Evolutionary conservation across 192 early-diverging fungal species (phyloP), one percentile per base, ranked within the genome.

Genomic region (Coemansia aciculifera): DNA sequence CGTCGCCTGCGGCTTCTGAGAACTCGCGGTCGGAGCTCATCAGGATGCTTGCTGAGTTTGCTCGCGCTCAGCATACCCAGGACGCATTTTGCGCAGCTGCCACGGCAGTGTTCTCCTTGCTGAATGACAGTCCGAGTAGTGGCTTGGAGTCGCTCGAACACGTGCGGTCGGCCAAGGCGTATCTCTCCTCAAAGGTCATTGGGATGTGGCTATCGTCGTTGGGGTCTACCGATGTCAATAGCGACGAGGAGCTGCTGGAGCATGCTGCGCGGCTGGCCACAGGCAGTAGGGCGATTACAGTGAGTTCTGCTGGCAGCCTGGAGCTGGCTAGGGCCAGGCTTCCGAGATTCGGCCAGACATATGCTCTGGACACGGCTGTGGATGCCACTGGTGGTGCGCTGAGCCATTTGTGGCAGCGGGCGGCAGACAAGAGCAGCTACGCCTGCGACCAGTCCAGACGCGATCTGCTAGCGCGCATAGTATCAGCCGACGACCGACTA

Each of bases 141-240:
- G 36, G 42, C 40, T 11, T 42, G 17, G 13, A 23, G 13, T 19
- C 12, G 7, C 8, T 46, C n/a, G 39, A 37, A 17, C 38, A 67
- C 5, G 46, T 64, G 63, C 63, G 32, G 21, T 23, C 43, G 17
- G 29, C 42, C 51, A 29, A 52, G 32, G 52, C 39, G 6, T 0
- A 11, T 31, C 64, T 79, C 27, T 27, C 65, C 2, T 38, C 72
- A 19, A 62, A 54, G 29, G 48, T 79, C 3, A 23, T 79, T 8
- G 51, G 27, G 0, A 42, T 70, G 37, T 79, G 77, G 77, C 29
- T 66, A 21, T 56, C 21, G 57, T 75, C 73, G 11, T 43, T 71
- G 34, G 24, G 42, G 11, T 11, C 24, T 4, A 31, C 60, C 17
- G 13, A 27, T 0, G 10, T 11, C 17, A 44, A 37, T 7, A 36